phyloP scores from a whole-genome alignment of 139 green algal species.

The Picochlorum sp. region DNA sequence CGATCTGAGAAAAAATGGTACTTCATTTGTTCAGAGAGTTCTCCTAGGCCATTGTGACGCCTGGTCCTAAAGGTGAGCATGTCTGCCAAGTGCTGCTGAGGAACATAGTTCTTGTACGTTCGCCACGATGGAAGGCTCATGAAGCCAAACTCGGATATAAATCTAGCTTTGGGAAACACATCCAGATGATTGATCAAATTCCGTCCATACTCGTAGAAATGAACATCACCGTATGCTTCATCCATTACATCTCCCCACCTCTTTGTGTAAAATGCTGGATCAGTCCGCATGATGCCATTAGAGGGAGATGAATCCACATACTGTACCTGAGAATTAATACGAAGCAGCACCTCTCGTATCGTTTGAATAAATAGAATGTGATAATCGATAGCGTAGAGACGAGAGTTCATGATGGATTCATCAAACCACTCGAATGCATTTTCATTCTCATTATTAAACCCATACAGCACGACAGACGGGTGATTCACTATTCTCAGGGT shows the following conservation, averaged over 20 bases:
- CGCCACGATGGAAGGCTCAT: conserved; percentile 48
- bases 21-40: conserved; percentile 50
- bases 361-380: conserved; percentile 43
- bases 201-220: conserved; percentile 65
- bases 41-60: conserved; percentile 46
- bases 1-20: conserved; percentile 22
- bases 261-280: conserved; percentile 29
- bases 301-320: conserved; percentile 67
- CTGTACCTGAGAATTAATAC: conserved; percentile 34
- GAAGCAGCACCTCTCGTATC: conserved; percentile 22
- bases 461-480: conserved; percentile 59
- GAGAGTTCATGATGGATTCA: conserved; percentile 21
- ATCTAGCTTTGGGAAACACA: conserved; percentile 44
- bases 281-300: conserved; percentile 27
- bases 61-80: conserved; percentile 54
- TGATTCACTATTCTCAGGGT: conserved; percentile 50
- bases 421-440: conserved; percentile 40
- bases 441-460: conserved; percentile 44
- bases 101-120: conserved; percentile 22
- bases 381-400: conserved; percentile 54
- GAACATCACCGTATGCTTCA: conserved; percentile 51
- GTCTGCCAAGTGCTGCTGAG: conserved; percentile 24
- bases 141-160: conserved; percentile 58
- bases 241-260: conserved; percentile 36
- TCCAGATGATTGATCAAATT: conserved; percentile 35